Evolutionary conservation across 371 early-diverging fungal genomes (phyloP).

Genomic region (Syncephalastrum monosporum): DNA sequence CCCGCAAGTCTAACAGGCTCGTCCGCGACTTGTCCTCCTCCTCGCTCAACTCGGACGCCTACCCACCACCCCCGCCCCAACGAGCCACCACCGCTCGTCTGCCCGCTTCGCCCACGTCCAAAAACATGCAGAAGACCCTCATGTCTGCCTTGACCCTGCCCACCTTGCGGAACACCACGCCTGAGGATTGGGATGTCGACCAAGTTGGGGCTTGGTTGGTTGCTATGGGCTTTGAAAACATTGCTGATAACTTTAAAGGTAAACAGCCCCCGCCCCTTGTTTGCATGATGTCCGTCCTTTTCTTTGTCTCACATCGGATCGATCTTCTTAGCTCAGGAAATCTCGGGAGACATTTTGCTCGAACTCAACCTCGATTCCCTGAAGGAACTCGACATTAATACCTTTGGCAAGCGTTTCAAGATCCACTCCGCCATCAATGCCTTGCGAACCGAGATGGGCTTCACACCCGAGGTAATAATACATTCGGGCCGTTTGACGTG

Average conservation of each 20-base stretch:
- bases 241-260: conserved; percentile 59
- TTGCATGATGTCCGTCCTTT: neutral
- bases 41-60: conserved; percentile 7
- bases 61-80: conserved; percentile 2
- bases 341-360: conserved; percentile 67
- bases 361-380: conserved; percentile 65
- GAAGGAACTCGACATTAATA: conserved; percentile 66
- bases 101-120: conserved; percentile 8
- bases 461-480: neutral
- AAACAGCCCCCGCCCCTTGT: conserved; percentile 10
- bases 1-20: conserved; percentile 6
- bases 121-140: conserved; percentile 12
- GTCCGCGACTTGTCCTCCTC: conserved; percentile 1
- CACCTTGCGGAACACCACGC: conserved; percentile 12
- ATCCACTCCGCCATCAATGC: conserved; percentile 64
- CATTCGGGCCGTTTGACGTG: neutral
- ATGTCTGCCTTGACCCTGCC: conserved; percentile 11
- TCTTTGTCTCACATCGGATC: neutral
- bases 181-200: conserved; percentile 49
- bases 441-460: conserved; percentile 19
- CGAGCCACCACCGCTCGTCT: conserved; percentile 9
- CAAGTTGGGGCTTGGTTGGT: conserved; percentile 47
- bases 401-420: conserved; percentile 72
- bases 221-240: conserved; percentile 53
- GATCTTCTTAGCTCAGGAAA: conserved; percentile 59